Evolutionary conservation across 176 grass and related monocot species (phyloP).

Genomic region (Pontederia crassipes): DNA sequence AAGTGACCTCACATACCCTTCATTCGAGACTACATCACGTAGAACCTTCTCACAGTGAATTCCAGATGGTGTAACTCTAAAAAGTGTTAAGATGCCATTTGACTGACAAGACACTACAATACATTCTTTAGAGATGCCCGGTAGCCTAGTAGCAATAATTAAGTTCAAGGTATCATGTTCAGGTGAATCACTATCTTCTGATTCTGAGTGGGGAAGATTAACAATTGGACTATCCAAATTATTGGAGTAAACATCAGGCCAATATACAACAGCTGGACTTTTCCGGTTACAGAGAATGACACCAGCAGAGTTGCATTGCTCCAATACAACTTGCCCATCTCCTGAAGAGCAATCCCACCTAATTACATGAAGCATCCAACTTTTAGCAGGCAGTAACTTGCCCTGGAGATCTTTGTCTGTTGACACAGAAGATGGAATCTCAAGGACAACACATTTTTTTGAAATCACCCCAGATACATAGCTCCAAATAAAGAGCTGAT

Average conservation of each 20-base stretch:
- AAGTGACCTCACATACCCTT: slow-evolving; percentile 46
- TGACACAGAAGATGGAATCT: slow-evolving; percentile 52
- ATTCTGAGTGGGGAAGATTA: slow-evolving; percentile 18
- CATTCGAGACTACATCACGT: slow-evolving; percentile 26
- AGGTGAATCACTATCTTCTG: slow-evolving; percentile 23
- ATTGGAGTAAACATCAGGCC: slow-evolving; percentile 69
- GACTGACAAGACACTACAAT: slow-evolving; percentile 53
- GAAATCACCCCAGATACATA: slow-evolving; percentile 44
- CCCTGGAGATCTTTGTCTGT: slow-evolving; percentile 16
- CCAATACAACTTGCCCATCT: slow-evolving; percentile 28
- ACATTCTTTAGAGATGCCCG: slow-evolving; percentile 40
- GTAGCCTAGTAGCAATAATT: slow-evolving; percentile 50
- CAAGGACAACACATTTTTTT: slow-evolving; percentile 68
- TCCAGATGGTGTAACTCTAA: slow-evolving; percentile 45
- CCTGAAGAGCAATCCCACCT: slow-evolving; percentile 38
- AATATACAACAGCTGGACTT: slow-evolving; percentile 58
- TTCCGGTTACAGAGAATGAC: slow-evolving; percentile 60
- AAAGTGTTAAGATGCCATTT: slow-evolving; percentile 49
- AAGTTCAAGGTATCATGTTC: slow-evolving; percentile 46
- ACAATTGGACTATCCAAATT: slow-evolving; percentile 37
- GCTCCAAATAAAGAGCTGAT: slow-evolving; percentile 81
- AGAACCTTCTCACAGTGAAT: slow-evolving; percentile 44
- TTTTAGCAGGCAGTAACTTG: slow-evolving; percentile 25
- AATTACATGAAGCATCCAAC: slow-evolving; percentile 67
- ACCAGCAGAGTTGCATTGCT: slow-evolving; percentile 44